Base-by-base conservation (phyloP, 1,284 basidiomycete genomes). In the Pseudozyma sp. region DNA sequence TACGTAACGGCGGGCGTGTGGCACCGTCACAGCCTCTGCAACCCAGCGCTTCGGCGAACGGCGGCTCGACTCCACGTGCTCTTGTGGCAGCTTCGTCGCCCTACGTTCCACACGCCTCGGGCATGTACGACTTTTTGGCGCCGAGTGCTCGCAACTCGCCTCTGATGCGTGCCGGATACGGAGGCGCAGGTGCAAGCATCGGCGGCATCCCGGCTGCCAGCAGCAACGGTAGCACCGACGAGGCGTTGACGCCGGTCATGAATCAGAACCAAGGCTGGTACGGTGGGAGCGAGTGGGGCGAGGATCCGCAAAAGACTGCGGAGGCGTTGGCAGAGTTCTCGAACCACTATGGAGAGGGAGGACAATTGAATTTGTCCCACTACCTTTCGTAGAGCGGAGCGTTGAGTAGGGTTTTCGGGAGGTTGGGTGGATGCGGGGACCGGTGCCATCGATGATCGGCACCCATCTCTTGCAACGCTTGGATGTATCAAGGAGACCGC, bases 231-330 rank as follows among this genome's bases (percentile, higher is more conserved):
- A 73, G 70, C 48, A 67, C 70, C 4, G 71, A 74, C 31, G 71
- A 75, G 47, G 63, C 72, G 7, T 54, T 75, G 11, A 75, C 72
- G 7, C 72, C 72, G 2, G 63, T 71, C 51, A 66, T 75, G 68
- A 70, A 48, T 43, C 67, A 70, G 48, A 67, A 58, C n/a, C 45
- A 54, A 16, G 64, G 68, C 37, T 75, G 72, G 72, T 61, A 62
- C 43, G 58, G 47, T n/a, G 60, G 59, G 10, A 68, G 42, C 48
- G 72, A 75, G 35, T 75, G 72, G 72, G 72, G 68, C 40, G 72
- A 75, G 13, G 72, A 75, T 46, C 72, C 68, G 37, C 72, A 71
- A 39, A 75, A 71, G 64, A 75, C 72, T 8, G 72, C 72, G 5
- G 72, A 75, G 34, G 68, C 68, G 9, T 35, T 75, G 10, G 67